These are phyloP conservation scores for Kuraishia cidri DNA, from an alignment of 805 yeast species.

Conservation along the genomic window DNA sequence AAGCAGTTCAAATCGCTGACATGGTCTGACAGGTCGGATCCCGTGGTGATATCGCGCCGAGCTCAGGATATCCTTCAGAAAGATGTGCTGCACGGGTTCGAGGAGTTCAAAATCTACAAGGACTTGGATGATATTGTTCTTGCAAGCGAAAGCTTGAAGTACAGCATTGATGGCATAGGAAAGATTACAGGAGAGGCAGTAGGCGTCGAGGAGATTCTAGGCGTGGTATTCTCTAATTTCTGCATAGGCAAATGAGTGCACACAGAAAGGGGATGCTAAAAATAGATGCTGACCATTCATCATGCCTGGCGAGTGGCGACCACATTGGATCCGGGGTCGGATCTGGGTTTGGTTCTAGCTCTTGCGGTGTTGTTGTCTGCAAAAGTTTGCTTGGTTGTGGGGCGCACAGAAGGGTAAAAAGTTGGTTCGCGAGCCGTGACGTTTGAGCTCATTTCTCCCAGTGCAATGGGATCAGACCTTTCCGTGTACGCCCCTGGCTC, in stretches of 20 bases:
- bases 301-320: too few relatives aligned
- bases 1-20: conserved; percentile 38
- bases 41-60: conserved; percentile 66
- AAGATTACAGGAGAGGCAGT: conserved; percentile 85
- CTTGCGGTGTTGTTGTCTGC: too few relatives aligned
- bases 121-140: conserved; percentile 62
- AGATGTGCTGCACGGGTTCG: conserved; percentile 71
- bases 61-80: conserved; percentile 64
- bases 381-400: too few relatives aligned
- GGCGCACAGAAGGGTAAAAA: too few relatives aligned
- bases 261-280: background rate
- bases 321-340: too few relatives aligned
- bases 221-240: conserved; percentile 84
- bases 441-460: too few relatives aligned
- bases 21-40: conserved; percentile 43
- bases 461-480: too few relatives aligned
- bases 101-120: conserved; percentile 45
- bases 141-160: conserved; percentile 68
- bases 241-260: conserved; percentile 75
- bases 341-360: too few relatives aligned
- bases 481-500: conserved; percentile 17
- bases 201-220: conserved; percentile 85
- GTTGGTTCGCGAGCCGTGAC: too few relatives aligned
- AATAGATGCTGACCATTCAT: too few relatives aligned
- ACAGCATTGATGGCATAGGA: conserved; percentile 81